Percentiles rank a stretch among this genome's conserved stretches.
phyloP scores from a whole-genome alignment of 1,284 basidiomycete species.

The Cutaneotrichosporon mucoides region DNA sequence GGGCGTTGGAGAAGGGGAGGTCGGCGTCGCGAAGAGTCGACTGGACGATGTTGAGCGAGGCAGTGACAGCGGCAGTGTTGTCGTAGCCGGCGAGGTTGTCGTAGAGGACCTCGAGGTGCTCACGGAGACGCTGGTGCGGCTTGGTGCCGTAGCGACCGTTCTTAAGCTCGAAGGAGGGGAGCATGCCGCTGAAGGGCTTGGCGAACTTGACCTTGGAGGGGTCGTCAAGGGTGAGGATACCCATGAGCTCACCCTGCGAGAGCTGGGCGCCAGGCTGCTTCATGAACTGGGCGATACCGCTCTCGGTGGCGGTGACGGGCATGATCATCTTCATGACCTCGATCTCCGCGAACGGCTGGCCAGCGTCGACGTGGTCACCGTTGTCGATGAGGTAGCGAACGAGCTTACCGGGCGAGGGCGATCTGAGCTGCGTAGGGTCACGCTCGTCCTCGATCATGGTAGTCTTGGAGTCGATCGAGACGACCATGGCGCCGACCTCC shows the following conservation, averaged over 20 bases:
- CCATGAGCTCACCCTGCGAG: slow-evolving; percentile 95
- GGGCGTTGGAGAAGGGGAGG: slow-evolving; percentile 83
- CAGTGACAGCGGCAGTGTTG: slow-evolving; percentile 59
- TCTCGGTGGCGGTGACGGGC: slow-evolving; percentile 93
- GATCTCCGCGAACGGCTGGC: slow-evolving; percentile 96
- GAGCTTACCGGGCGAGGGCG: slow-evolving; percentile 95
- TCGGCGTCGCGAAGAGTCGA: slow-evolving; percentile 63
- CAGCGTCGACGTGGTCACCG: slow-evolving; percentile 93
- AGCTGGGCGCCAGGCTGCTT: slow-evolving; percentile 97
- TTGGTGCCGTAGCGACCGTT: slow-evolving; percentile 79
- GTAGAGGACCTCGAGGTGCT: slow-evolving; percentile 73
- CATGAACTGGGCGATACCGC: slow-evolving; percentile 92
- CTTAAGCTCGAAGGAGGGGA: slow-evolving; percentile 80
- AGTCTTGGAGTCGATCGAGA: slow-evolving; percentile 96
- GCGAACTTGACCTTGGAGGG: slow-evolving; percentile 96
- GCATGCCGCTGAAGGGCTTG: slow-evolving; percentile 92
- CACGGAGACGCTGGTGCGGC: slow-evolving; percentile 79
- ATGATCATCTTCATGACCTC: slow-evolving; percentile 99
- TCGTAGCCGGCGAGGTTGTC: slow-evolving; percentile 95
- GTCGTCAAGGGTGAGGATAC: slow-evolving; percentile 94
- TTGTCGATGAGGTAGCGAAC: slow-evolving; percentile 93
- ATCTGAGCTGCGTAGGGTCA: slow-evolving; percentile 94
- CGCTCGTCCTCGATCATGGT: slow-evolving; percentile 99
- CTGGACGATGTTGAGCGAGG: slow-evolving; percentile 46
- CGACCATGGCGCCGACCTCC: slow-evolving; percentile 87